Evolutionary conservation across 345 rosid genomes (phyloP), one percentile per base, ranked within the genome.

Genomic region (Aquilaria malaccensis): DNA sequence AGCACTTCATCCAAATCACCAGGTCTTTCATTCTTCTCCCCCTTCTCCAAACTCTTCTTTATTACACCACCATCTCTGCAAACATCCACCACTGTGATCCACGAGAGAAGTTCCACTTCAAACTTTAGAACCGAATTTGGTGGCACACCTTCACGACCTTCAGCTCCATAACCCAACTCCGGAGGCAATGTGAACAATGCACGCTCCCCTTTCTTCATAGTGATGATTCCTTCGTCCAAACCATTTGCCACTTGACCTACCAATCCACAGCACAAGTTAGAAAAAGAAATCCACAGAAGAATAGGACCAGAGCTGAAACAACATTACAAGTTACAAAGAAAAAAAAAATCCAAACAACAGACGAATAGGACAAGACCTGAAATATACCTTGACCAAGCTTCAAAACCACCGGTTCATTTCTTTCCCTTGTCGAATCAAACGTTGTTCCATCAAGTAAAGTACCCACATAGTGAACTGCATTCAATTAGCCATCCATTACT

Each of bases 1-100:
- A 79, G 81, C 69, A 80, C 88, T 77, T 85, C 88, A 74, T 82
- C 91, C 47, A 83, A 71, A 64, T 80, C 80, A 62, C 79, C 59
- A 29, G 88, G 91, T 2, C 48, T 50, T 62, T 33, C 81, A 30
- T 66, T 64, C 67, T 53, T 74, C 65, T 62, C 67, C 30, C 88
- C 87, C 46, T 63, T 79, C 52, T 67, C 66, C 69, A 80, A n/a
- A 61, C 80, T 75, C 69, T 70, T 85, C 81, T 85, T 85, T 52
- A 80, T 30, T 45, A 85, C 70, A 30, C 85, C 83, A 60, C 91
- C 80, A 68, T 85, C 84, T 67, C 71, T 77, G 51, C 79, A 70
- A 37, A 85, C 63, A 63, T 85, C 73, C 73, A 80, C 81, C 56
- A 80, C 82, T 0, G 70, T 72, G 41, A 80, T 77, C 91, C 84